These are phyloP conservation scores for Dothiorella sarmentorum DNA, from an alignment of 2,329 filamentous ascomycete genomes.

Conservation along the genomic window DNA sequence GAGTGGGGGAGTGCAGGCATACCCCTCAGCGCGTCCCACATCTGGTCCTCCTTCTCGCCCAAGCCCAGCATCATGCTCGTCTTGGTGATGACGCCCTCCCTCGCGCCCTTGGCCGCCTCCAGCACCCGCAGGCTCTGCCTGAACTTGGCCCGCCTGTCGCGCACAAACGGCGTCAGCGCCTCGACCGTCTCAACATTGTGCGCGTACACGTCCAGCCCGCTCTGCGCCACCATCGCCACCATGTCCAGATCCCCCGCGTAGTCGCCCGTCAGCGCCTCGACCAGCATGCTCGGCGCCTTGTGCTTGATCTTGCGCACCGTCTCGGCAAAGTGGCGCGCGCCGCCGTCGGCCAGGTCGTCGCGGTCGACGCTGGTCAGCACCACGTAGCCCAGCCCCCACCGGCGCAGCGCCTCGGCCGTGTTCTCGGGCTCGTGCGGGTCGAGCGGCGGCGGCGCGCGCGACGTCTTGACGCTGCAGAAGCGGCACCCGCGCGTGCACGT, in stretches of 20 bases:
- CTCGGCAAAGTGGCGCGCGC: slow-evolving; percentile 85
- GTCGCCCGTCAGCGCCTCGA: slow-evolving; percentile 84
- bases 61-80: slow-evolving; percentile 96
- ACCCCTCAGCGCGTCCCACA: slow-evolving; percentile 74
- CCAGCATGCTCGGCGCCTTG: slow-evolving; percentile 65
- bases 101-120: slow-evolving; percentile 73
- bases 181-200: slow-evolving; percentile 98
- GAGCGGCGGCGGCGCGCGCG: slow-evolving; percentile 68
- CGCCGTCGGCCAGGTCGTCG: slow-evolving; percentile 86
- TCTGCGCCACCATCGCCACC: slow-evolving; percentile 78
- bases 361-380: slow-evolving; percentile 92
- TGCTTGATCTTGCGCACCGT: slow-evolving; percentile 91
- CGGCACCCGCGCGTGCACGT: slow-evolving; percentile 94
- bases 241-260: slow-evolving; percentile 82
- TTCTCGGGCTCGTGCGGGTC: slow-evolving; percentile 97
- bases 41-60: slow-evolving; percentile 84
- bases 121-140: slow-evolving; percentile 78
- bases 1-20: slow-evolving; percentile 25
- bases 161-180: slow-evolving; percentile 80
- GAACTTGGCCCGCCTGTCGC: slow-evolving; percentile 87
- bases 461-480: slow-evolving; percentile 96
- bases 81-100: slow-evolving; percentile 86
- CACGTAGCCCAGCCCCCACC: slow-evolving; percentile 95
- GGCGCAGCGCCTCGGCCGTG: slow-evolving; percentile 83
- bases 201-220: slow-evolving; percentile 91